Evolutionary conservation across 495 filamentous ascomycete genomes (phyloP), one percentile per base, ranked within the genome.

Genomic region (Penicillium canescens): DNA sequence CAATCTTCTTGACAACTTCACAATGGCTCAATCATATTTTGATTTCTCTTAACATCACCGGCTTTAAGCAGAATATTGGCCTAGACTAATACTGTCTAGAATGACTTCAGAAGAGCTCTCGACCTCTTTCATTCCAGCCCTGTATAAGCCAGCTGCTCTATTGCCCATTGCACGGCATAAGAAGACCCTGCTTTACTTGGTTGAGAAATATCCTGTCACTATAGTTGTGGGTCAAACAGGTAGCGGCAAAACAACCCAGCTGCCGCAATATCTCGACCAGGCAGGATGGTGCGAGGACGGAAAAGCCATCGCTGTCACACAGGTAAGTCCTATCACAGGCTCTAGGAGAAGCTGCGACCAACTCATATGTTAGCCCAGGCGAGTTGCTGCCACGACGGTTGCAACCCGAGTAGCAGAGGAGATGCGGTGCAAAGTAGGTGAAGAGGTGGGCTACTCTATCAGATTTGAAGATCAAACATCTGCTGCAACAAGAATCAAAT

Each of bases 391-490:
- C 38, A 96, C 91, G 9, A 95, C 91, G 7, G 91, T 98, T 33
- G 94, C 95, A 39, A 80, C 86, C 11, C 78, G 94, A 65, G 94
- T 98, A 14, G 95, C 94, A 4, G 89, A 96, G 57, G 94, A 99
- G 71, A 87, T 92, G 81, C 86, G 91, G 10, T 91, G 90, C 66
- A 87, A 92, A 59, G 59, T 98, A 18, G 95, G 94, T 14, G 90
- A 96, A 72, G 90, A 97, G 70, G 92, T 98, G 48, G 95, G 95
- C 42, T 98, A 97, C 67, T 92, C 91, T 18, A 96, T 98, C 55
- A 83, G 94, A 47, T 99, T 99, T 66, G 95, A 98, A 66, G 94
- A 98, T 77, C 77, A 88, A 57, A 96, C 92, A n/a, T 96, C 91
- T 39, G 82, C 87, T 10, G 76, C 80, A 43, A 99, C 94, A 2